Base-by-base conservation (phyloP, 1,139 yeast species). In the Meyerozyma guilliermondii region DNA sequence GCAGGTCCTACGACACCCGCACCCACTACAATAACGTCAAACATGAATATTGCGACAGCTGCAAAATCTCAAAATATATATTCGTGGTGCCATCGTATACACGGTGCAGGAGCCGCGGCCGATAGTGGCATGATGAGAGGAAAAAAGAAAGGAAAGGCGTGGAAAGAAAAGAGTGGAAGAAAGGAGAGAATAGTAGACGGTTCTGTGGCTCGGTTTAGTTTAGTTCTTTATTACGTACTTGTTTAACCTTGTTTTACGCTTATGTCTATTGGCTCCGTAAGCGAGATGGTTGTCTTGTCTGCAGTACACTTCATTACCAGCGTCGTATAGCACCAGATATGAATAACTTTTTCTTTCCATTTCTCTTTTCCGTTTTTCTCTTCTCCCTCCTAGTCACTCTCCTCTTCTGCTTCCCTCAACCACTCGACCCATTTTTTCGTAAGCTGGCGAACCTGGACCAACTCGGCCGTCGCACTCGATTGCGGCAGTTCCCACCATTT, bases 1-100 rank as follows among this genome's bases (percentile, higher is more conserved):
- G 92, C 82, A 4, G 98, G 96, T 1, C 99, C 99, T 11, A 87
- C 83, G 17, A 92, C 95, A 36, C 99, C 99, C 11, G 98, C 97
- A 16, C 98, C 98, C 29, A 92, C 77, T 24, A 86, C 81, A 29
- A 85, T 78, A 29, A 73, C 84, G 54, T 85, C 94, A 59, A 29
- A 29, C 33, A 29, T 29, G 33, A 29, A 28, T 7, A 9, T 7
- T 26, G 28, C 28, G 28, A 26, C 28, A 26, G 28, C 7, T 26
- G 28, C 28, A 29, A 28, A 29, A 29, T n/a, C 14, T 8, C 33
- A 29, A n/a, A 14, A 13, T 16, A 14, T 29, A 14, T 13, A 29
- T 28, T 10, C 14, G 14, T 29, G 33, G 33, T 5, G 33, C 14
- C 18, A 29, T 29, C 9, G 33, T 10, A 9, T 29, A 28, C 31